Percentiles rank a stretch among this genome's conserved stretches.
Evolutionary conservation across 1,284 basidiomycete species (phyloP).

Genomic region (Anthracocystis setariae): DNA sequence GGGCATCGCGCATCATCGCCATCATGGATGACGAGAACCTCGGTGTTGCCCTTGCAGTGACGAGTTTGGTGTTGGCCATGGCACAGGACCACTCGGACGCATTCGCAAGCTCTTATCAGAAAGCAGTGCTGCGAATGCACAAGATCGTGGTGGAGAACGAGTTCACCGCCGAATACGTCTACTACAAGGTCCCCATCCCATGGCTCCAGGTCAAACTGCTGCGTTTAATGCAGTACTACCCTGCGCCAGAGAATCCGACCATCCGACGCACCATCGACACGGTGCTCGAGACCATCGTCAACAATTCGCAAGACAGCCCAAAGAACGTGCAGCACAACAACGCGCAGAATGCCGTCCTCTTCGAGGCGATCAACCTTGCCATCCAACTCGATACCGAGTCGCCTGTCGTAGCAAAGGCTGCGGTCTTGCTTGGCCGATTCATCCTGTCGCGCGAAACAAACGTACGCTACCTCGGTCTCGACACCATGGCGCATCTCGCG

Average conservation of each 20-base stretch:
- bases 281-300: constrained; percentile 89
- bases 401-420: constrained; percentile 86
- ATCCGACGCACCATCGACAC: constrained; percentile 81
- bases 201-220: constrained; percentile 98
- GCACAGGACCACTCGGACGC: constrained; percentile 93
- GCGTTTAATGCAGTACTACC: constrained; percentile 92
- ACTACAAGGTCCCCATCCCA: constrained; percentile 96
- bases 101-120: constrained; percentile 89
- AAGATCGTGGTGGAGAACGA: constrained; percentile 89
- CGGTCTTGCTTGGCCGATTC: constrained; percentile 89
- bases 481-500: constrained; percentile 97
- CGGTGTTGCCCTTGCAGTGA: constrained; percentile 89
- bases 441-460: constrained; percentile 98
- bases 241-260: constrained; percentile 87
- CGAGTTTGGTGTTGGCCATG: constrained; percentile 90
- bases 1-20: constrained; percentile 92
- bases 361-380: constrained; percentile 95
- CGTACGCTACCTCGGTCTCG: constrained; percentile 94
- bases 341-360: constrained; percentile 96
- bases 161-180: constrained; percentile 85
- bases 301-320: constrained; percentile 90
- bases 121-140: constrained; percentile 88
- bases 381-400: constrained; percentile 96
- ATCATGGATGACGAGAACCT: constrained; percentile 94
- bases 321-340: constrained; percentile 98